Conservation (phyloP, 306 rosid genomes). For the Cicer yamashitae region DNA sequence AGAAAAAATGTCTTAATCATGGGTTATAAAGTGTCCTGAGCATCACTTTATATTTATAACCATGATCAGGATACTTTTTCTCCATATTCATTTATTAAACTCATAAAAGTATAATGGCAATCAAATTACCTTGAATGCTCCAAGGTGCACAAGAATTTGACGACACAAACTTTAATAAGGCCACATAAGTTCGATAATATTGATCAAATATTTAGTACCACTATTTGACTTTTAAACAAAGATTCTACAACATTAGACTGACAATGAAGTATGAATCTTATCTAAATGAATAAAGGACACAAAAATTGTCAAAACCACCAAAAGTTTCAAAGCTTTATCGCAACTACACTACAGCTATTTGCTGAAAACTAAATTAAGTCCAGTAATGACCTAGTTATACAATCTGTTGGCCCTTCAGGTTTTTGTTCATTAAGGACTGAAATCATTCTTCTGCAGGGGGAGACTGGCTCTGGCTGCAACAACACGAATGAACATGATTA, state of each 20-base stretch:
- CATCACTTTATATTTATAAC: too few species aligned
- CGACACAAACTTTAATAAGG: not conserved
- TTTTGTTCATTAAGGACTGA: conserved; percentile 22
- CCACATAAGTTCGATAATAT: not conserved
- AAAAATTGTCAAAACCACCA: conserved; percentile 40
- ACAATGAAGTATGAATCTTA: conserved; percentile 36
- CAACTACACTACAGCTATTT: conserved; percentile 33
- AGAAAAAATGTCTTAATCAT: not conserved
- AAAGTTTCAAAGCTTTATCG: conserved; percentile 36
- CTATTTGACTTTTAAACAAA: conserved; percentile 37
- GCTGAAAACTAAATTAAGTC: conserved; percentile 44
- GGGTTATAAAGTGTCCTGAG: too few species aligned
- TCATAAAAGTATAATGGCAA: not conserved
- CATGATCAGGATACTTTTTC: not conserved
- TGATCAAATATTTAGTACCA: conserved; percentile 33
- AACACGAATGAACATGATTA: conserved; percentile 3
- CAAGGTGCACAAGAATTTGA: not conserved
- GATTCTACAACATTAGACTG: conserved; percentile 39
- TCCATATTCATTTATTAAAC: not conserved
- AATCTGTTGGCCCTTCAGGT: conserved; percentile 36
- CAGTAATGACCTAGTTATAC: conserved; percentile 28
- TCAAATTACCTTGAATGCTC: not conserved
- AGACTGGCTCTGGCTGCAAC: conserved; percentile 76
- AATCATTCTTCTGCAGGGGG: conserved; percentile 85
- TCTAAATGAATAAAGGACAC: conserved; percentile 42